Base-by-base conservation (phyloP, 163 green algal genomes). In the Trebouxia gelatinosa region DNA sequence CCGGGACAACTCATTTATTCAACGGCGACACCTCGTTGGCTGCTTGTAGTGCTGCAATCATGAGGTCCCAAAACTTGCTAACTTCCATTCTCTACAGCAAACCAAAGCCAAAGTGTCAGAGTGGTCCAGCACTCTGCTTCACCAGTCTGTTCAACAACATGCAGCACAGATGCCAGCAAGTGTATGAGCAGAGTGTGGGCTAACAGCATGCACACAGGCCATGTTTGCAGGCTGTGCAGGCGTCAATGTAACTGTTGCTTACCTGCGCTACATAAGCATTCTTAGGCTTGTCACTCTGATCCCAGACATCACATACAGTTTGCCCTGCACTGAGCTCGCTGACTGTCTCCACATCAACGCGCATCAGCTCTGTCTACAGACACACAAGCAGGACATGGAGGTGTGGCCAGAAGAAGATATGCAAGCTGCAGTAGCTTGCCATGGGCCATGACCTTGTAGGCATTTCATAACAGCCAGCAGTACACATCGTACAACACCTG, bases 281-380 rank as follows among this genome's bases (percentile, higher is more conserved):
- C 40, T 78, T 78, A 16, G 54, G 70, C 5, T 57, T 71, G 37
- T 61, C 39, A 29, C 68, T 90, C 59, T 89, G 85, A 40, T 79
- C 2, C 86, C 91, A 94, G 5, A 95, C 51, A 64, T 95, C 91
- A 37, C 81, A 89, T 5, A 98, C 90, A 0, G 95, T 98, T 83
- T 98, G 94, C 0, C 95, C 95, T 38, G 87, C 77, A 6, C 70
- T 89, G 17, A 98, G 79, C 4, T 50, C 21, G 21, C 86, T 94
- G 0, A 32, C 7, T 0, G 88, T 94, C 50, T 97, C 93, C 0
- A 97, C 80, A 68, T 96, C 92, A 29, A 97, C 93, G 0, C 89
- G 80, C 83, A 96, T 84, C 23, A 32, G 34, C 78, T 90, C 37
- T 19, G 82, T 77, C 89, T 94, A 85, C 67, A 80, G 23, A 29